Evolutionary conservation across 2,329 filamentous ascomycete species (phyloP), one percentile per base, ranked within the genome.

Genomic region (Bisporella sp.): DNA sequence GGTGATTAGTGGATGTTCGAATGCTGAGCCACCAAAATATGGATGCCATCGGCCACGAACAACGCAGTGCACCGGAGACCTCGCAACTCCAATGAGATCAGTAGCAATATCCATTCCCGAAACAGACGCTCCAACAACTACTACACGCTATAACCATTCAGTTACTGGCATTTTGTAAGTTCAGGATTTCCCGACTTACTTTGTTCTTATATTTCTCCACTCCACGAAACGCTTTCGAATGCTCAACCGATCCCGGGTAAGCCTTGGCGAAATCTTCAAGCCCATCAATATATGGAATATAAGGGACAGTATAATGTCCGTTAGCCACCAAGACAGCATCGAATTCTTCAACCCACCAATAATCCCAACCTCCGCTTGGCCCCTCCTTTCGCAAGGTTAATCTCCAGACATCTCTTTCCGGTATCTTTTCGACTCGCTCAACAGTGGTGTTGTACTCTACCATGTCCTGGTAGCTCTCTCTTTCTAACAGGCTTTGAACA

Each of bases 141-240:
- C 67, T 0, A 84, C 53, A 52, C 48, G 51, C 55, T 57, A 45
- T 12, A 5, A 8, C 9, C 11, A 42, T 11, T 12, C 12, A 43
- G n/a, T 5, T 43, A 28, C 11, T 13, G 41, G 11, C 11, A 43
- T 29, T 43, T 1, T 43, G 28, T 13, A 43, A 43, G 41, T 13
- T 43, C 30, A n/a, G n/a, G 21, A 21, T 21, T 13, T 28, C 41
- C 41, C 3, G 21, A 35, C 29, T 9, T 42, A 52, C 50, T 46
- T 52, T 80, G 35, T 69, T 72, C 1, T 61, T 60, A 59, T 81
- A 90, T 1, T 70, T 60, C 8, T 80, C 73, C 0, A 85, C 77
- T 0, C 69, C 74, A 5, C 87, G 78, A 59, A 87, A 92, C 55
- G 78, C 78, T 63, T 90, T 92, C 1, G 86, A 87, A 61, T 87